Conservation (phyloP, 345 rosid species). For the Orychophragmus violaceus region DNA sequence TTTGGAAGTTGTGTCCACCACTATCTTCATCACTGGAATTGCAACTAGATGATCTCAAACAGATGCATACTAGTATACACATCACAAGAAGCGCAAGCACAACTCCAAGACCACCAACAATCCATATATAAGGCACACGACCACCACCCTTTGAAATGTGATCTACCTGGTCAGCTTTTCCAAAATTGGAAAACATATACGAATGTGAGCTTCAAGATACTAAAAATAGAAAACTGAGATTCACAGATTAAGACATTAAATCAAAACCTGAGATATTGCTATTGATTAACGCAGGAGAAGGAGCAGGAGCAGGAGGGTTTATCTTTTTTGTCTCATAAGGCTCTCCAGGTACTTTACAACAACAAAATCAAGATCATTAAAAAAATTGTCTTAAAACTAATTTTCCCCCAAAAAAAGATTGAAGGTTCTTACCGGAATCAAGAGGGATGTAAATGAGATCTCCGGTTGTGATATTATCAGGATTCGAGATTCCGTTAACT, state of each 20-base stretch:
- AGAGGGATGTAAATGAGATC: conserved; percentile 69
- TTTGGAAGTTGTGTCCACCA: conserved; percentile 65
- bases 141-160: conserved; percentile 33
- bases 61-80: conserved; percentile 46
- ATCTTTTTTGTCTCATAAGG: conserved; percentile 49
- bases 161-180: conserved; percentile 43
- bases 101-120: conserved; percentile 66
- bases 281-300: conserved; percentile 48
- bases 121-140: conserved; percentile 74
- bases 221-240: conserved; percentile 2
- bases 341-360: conserved; percentile 76
- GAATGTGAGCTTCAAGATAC: conserved; percentile 8
- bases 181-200: conserved; percentile 25
- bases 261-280: conserved; percentile 47
- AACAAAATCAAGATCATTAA: conserved; percentile 6
- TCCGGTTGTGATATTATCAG: conserved; percentile 75
- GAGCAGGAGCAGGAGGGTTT: conserved; percentile 48
- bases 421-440: conserved; percentile 58
- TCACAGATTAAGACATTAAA: not conserved
- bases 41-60: conserved; percentile 61
- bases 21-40: conserved; percentile 33
- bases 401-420: not conserved
- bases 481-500: conserved; percentile 65
- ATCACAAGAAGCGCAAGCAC: conserved; percentile 55
- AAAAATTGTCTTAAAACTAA: not conserved